Base-by-base conservation (phyloP, 1,284 basidiomycete species). In the Pseudozyma sp. region DNA sequence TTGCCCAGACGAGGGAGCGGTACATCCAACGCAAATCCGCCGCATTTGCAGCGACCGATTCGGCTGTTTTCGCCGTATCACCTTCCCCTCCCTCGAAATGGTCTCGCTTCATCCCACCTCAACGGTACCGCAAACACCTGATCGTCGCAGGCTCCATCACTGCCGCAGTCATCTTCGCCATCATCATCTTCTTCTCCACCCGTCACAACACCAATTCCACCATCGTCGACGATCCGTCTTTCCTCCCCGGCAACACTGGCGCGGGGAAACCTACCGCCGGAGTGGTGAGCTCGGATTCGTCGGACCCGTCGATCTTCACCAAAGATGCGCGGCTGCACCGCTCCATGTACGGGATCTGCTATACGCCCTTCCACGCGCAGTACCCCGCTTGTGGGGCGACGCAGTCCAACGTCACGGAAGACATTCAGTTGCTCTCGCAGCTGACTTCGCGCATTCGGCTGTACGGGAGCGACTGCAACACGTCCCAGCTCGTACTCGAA, bases 221-320 rank as follows among this genome's bases (percentile, higher is more conserved):
- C 42, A 61, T 68, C 37, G 51, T 54, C n/a, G 62, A 57, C 7
- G 31, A 44, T 31, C 44, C 57, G 10, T 33, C 30, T 0, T 13
- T 37, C 4, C 13, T 52, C 8, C 8, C 17, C 8, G n/a, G 34
- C 0, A 14, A n/a, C 19, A 16, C 14, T 44, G 8, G 35, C 4
- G 30, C 19, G 2, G 58, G 49, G 2, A 57, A 50, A 7, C 17
- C 61, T 1, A 68, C 63, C 0, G 54, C 65, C 0, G 72, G 75
- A 4, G 75, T 65, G 2, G 71, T 72, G 0, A 47, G 53, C 14
- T 49, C 86, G 1, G 85, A 89, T 73, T 85, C 87, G 24, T 87
- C 86, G 68, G 89, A 92, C 84, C 90, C 91, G 3, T 90, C 87
- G 82, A 85, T 87, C 35, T 92, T 92, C 81, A 80, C 82, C 48